These are phyloP conservation scores for Cyclotella atomus DNA, from an alignment of 108 stramenopile species.

Conservation along the genomic window DNA sequence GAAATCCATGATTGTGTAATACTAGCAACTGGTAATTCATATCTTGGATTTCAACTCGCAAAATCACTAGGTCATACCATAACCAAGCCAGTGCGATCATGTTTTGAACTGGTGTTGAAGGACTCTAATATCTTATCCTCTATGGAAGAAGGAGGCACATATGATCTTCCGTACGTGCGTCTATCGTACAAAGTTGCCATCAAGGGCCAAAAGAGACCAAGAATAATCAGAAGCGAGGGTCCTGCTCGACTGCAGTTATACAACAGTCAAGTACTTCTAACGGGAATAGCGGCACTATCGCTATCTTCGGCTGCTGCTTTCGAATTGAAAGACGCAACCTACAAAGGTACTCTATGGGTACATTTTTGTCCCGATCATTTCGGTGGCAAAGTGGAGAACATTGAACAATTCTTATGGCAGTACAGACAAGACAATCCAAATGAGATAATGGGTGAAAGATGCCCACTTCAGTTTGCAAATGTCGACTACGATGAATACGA, in stretches of 20 bases:
- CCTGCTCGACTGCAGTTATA: not conserved
- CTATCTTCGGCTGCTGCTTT: not conserved
- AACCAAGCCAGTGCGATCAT: not conserved
- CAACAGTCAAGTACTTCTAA: not conserved
- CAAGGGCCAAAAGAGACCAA: conserved; percentile 1
- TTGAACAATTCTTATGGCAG: conserved; percentile 10
- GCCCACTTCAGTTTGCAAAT: not conserved
- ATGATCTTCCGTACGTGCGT: not conserved
- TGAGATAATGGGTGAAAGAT: not conserved
- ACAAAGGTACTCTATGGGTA: not conserved
- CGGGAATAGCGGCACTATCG: not conserved
- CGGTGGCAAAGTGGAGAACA: conserved; percentile 4
- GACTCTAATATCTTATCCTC: not conserved
- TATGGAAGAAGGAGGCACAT: not conserved
- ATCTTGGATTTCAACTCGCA: not conserved
- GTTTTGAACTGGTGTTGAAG: not conserved
- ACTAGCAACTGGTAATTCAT: conserved; percentile 3
- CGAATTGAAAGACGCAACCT: not conserved
- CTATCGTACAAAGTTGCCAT: not conserved
- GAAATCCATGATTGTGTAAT: conserved; percentile 5
- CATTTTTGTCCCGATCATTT: conserved; percentile 5
- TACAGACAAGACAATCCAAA: conserved; percentile 3
- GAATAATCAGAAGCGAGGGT: conserved; percentile 5
- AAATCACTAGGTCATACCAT: not conserved
- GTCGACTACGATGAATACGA: conserved; percentile 7